Base-by-base conservation (phyloP, 192 early-diverging fungal genomes). In the Coemansia javaensis region DNA sequence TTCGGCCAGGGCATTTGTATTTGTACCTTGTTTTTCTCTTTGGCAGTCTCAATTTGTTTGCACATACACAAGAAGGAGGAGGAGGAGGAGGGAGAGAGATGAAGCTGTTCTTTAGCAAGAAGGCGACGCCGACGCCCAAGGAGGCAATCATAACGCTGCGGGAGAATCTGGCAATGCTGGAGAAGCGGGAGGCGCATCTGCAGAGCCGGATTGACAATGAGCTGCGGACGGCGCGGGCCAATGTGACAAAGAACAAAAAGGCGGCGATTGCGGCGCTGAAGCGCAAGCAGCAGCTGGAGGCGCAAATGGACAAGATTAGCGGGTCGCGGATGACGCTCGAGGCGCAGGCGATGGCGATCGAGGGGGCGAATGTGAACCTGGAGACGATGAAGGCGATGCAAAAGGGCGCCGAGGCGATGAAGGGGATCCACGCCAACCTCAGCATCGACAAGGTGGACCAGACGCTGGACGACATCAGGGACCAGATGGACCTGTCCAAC, bases 311-410 rank as follows among this genome's bases (percentile, higher is more conserved):
- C 39, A 92, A 94, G 66, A 85, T 97, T 51, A 82, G 79, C 41
- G 91, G 90, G 7, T 81, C 90, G 14, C 79, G 88, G 21, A 79
- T 94, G 83, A 93, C 91, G 32, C 82, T 99, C 36, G 96, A 99
- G 50, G 82, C 85, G 12, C 96, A 97, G 66, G 85, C 87, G 22
- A 90, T 93, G 88, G 84, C 91, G 5, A 95, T 99, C 45, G 96
- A 99, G 59, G 89, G 81, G 41, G 91, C 94, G 35, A 97, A 95
- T 62, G 84, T 97, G 40, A 97, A 99, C 64, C 53, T 94, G 33
- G 91, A 95, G 58, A 89, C 89, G 0, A 92, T 99, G 84, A 85
- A 90, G 56, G 91, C 94, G 7, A 92, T 99, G 93, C 78, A 86
- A 58, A 79, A 81, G 22, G 96, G 89, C 57, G 88, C 91, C 16